Evolutionary conservation across 1,284 basidiomycete species (phyloP).

Genomic region (Melampsora americana): DNA sequence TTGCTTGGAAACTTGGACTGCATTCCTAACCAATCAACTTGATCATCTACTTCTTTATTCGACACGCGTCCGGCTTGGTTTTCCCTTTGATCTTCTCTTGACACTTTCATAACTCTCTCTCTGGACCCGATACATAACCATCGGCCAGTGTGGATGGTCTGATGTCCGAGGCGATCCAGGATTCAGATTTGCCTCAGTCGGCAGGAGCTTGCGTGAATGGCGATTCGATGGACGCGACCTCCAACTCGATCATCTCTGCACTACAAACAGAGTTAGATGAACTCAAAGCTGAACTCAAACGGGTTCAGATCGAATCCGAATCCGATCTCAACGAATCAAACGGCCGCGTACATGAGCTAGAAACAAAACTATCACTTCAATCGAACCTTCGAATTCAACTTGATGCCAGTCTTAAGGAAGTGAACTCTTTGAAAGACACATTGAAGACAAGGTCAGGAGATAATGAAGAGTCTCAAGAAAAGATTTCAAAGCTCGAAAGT

Average conservation of each 20-base stretch:
- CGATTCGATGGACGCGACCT: background rate
- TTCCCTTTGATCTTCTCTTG: background rate
- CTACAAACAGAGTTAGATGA: constrained; percentile 25
- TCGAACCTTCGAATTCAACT: constrained; percentile 13
- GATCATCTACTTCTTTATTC: no score
- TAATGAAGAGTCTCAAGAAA: constrained; percentile 3
- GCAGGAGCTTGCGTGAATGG: background rate
- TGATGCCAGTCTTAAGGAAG: constrained; percentile 18
- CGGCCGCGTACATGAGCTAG: constrained; percentile 12
- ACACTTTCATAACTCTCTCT: background rate
- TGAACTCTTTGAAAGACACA: constrained; percentile 11
- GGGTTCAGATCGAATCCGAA: constrained; percentile 37
- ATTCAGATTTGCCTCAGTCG: background rate
- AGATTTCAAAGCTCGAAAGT: constrained; percentile 10
- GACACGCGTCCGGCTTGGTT: background rate
- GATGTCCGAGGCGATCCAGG: constrained; percentile 8
- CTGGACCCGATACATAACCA: background rate
- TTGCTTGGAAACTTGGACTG: no score
- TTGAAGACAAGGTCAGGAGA: background rate
- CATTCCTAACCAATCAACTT: no score
- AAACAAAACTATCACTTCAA: constrained; percentile 18
- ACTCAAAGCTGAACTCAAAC: constrained; percentile 21
- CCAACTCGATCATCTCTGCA: background rate
- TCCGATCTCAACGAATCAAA: constrained; percentile 24
- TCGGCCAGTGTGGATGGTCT: constrained; percentile 7